Percentiles rank a stretch among this genome's conserved stretches.
Conservation (phyloP, 768 basidiomycete species). For the Xerocomellus amylosporus region DNA sequence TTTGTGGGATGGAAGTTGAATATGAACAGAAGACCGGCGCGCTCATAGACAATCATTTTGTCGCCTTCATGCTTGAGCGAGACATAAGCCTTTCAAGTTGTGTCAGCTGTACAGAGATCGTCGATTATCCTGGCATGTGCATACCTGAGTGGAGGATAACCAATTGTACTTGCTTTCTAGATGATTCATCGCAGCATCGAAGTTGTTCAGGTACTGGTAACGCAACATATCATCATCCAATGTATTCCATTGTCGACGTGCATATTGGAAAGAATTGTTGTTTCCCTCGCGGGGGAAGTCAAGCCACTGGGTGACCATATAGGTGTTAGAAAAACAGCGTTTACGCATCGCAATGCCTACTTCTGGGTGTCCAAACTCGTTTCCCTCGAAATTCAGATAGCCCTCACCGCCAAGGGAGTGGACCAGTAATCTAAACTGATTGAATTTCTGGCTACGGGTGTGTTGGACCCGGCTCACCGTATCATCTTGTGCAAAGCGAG, state of each 20-base stretch:
- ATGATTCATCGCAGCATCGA: constrained; percentile 90
- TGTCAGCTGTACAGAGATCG: constrained; percentile 6
- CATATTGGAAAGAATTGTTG: constrained; percentile 93
- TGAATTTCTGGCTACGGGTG: neutral
- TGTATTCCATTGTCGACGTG: constrained; percentile 95
- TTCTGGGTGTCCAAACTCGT: constrained; percentile 98
- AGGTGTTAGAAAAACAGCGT: neutral
- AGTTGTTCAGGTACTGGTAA: constrained; percentile 93
- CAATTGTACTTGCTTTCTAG: constrained; percentile 79
- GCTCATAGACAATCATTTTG: constrained; percentile 93
- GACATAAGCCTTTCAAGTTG: constrained; percentile 65
- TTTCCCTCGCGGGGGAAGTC: constrained; percentile 98
- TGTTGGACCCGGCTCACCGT: constrained; percentile 48
- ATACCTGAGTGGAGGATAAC: constrained; percentile 77
- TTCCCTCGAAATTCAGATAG: constrained; percentile 96
- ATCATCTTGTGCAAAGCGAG: constrained; percentile 97
- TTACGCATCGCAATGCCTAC: constrained; percentile 44
- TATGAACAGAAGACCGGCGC: constrained; percentile 89
- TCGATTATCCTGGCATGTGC: constrained; percentile 1
- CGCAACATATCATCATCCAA: constrained; percentile 82
- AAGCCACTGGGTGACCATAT: constrained; percentile 68
- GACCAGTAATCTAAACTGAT: constrained; percentile 64
- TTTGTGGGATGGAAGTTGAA: constrained; percentile 96
- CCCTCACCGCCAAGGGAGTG: constrained; percentile 96
- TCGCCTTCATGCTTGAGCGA: constrained; percentile 92